Conservation (phyloP, 805 yeast species). For the Kazachstania martiniae region DNA sequence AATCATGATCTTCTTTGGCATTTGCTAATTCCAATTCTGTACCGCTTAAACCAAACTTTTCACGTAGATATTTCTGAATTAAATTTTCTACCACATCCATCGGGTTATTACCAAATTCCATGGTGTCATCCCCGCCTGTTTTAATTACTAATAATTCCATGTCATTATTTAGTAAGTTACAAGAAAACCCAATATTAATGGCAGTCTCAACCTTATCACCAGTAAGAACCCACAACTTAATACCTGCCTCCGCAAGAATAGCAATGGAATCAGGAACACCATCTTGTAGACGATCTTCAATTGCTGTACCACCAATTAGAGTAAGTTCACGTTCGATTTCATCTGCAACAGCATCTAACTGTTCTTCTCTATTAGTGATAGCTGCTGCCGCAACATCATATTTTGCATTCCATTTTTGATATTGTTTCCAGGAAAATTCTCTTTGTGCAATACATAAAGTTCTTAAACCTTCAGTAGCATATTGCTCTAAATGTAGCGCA, state of each 20-base stretch:
- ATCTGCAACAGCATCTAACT: conserved; percentile 67
- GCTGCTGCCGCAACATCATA: conserved; percentile 61
- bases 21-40: conserved; percentile 42
- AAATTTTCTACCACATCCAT: conserved; percentile 35
- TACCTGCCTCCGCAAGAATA: conserved; percentile 61
- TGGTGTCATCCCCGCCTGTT: conserved; percentile 41
- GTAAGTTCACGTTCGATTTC: conserved; percentile 56
- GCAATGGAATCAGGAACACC: conserved; percentile 81
- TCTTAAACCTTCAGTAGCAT: conserved; percentile 75
- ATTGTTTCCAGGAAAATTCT: conserved; percentile 52
- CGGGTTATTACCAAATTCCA: conserved; percentile 32
- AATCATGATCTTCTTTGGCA: conserved; percentile 48
- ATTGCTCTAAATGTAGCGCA: conserved; percentile 64
- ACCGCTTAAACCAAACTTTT: conserved; percentile 50
- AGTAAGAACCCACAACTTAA: conserved; percentile 76
- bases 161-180: conserved; percentile 63
- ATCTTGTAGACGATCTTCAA: conserved; percentile 75
- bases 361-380: conserved; percentile 51
- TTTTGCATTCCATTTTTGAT: conserved; percentile 48
- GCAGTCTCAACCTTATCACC: conserved; percentile 90
- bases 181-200: conserved; percentile 76
- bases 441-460: conserved; percentile 71
- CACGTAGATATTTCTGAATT: conserved; percentile 41
- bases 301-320: conserved; percentile 75
- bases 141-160: conserved; percentile 61